A percentile compares a stretch with the other conserved stretches of the same genome.
phyloP scores from a whole-genome alignment of 768 basidiomycete species.

The Boletellus emodensis region DNA sequence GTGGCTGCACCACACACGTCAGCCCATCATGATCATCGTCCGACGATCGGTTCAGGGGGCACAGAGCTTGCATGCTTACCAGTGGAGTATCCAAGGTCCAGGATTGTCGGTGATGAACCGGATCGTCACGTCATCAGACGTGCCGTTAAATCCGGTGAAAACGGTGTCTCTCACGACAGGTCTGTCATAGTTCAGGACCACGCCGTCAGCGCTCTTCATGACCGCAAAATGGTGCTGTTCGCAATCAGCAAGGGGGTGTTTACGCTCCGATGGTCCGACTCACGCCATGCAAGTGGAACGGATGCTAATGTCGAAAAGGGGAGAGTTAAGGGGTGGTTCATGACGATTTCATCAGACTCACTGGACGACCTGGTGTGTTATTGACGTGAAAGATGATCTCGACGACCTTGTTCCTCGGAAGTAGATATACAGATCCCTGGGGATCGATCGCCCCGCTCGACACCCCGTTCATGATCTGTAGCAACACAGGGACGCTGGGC shows the following conservation, averaged over 20 bases:
- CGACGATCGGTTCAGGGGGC: no score
- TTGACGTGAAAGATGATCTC: conserved; percentile 15
- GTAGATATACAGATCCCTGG: conserved; percentile 8
- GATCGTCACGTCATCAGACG: conserved; percentile 33
- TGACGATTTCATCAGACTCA: conserved; percentile 15
- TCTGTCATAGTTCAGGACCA: conserved; percentile 43
- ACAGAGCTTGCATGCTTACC: conserved; percentile 4
- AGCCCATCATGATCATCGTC: not conserved
- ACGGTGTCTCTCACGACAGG: conserved; percentile 52
- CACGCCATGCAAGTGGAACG: conserved; percentile 15
- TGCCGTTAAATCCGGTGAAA: conserved; percentile 15
- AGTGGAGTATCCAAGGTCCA: conserved; percentile 36
- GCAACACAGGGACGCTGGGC: conserved; percentile 13
- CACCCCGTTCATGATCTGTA: conserved; percentile 24
- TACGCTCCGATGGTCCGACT: not conserved
- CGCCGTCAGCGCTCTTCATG: conserved; percentile 40
- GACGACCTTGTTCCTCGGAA: conserved; percentile 15
- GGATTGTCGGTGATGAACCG: conserved; percentile 53
- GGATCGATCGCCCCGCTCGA: conserved; percentile 2
- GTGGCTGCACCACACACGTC: conserved; percentile 8
- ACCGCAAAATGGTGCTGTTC: conserved; percentile 44
- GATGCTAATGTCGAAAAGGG: conserved; percentile 4
- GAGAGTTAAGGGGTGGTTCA: not conserved
- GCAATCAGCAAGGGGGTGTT: not conserved
- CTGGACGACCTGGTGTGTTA: conserved; percentile 20